Base-by-base conservation (phyloP, 2,329 filamentous ascomycete genomes). In the Cercospora sesami region DNA sequence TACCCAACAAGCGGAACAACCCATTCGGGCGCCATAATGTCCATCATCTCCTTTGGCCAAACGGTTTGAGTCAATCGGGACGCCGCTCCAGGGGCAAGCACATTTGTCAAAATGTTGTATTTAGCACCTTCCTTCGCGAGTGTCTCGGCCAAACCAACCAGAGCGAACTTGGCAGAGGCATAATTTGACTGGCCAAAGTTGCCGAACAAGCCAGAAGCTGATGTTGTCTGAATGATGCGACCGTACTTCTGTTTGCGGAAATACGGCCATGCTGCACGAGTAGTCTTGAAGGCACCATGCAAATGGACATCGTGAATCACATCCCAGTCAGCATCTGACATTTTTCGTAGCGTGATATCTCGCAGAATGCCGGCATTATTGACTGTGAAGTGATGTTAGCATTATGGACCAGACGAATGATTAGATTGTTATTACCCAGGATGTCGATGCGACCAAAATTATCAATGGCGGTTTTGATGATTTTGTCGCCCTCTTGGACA, bases 111-210 rank as follows among this genome's bases (percentile, higher is more conserved):
- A 74, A 98, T 97, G 85, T 97, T 97, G 84, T 98, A 98, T 83
- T 98, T 98, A 78, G 87, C 85, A 72, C 94, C 94, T 84, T 98
- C 94, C 85, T 97, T 97, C 69, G 94, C 94, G 69, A 98, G 86
- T 3, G 94, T 97, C 85, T 98, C 94, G 36, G 93, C 97, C 83
- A 98, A 97, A 73, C 94, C 94, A 70, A 98, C 93, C 83, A 96
- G 89, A 72, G 91, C 92, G 71, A 97, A 86, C 85, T 98, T 98
- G 78, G 94, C 94, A 69, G 95, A 93, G 2, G 94, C 87, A 81
- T 98, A 98, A 86, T 98, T 98, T 76, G 94, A 92, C 82, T 98
- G 94, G 69, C 94, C 94, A 79, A 98, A 98, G 86, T 97, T 98
- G 75, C 94, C 95, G 79, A 98, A 98, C 80, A 98, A 96, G 81